Evolutionary conservation across 148 eudicot species (phyloP).

Genomic region (Vaccinium macrocarpon): DNA sequence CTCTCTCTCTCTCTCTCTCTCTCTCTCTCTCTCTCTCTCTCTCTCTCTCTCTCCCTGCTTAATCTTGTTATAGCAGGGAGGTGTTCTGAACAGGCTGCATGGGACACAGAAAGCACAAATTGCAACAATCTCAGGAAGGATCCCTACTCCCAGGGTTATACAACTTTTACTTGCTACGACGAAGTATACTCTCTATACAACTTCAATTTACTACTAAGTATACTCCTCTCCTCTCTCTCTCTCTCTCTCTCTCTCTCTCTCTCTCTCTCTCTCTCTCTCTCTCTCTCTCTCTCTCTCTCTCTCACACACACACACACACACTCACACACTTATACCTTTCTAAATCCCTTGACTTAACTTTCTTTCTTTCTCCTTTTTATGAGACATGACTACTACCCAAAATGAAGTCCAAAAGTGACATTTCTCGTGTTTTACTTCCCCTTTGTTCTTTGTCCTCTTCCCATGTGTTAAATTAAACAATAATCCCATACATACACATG

Average conservation of each 20-base stretch:
- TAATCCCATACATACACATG: neutral
- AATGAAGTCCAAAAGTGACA: neutral
- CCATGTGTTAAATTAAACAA: neutral
- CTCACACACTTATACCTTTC: neutral
- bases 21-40: too few relatives aligned
- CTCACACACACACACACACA: too few relatives aligned
- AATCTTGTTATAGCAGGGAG: neutral
- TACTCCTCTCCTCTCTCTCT: neutral
- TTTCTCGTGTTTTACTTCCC: neutral
- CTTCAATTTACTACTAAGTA: too few relatives aligned
- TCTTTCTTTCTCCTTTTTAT: neutral
- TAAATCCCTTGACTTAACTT: neutral
- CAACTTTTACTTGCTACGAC: too few relatives aligned
- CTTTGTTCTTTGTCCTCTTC: neutral
- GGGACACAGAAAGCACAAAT: neutral
- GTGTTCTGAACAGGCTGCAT: neutral
- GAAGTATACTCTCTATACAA: too few relatives aligned
- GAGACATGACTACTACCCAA: neutral
- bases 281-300: too few relatives aligned
- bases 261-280: neutral
- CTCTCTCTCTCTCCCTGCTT: too few relatives aligned
- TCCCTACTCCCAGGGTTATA: too few relatives aligned
- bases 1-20: neutral
- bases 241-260: too few relatives aligned
- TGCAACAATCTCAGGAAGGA: too few relatives aligned